These are phyloP conservation scores for Dioscorea alata DNA, from an alignment of 106 monocot genomes.

Conservation along the genomic window DNA sequence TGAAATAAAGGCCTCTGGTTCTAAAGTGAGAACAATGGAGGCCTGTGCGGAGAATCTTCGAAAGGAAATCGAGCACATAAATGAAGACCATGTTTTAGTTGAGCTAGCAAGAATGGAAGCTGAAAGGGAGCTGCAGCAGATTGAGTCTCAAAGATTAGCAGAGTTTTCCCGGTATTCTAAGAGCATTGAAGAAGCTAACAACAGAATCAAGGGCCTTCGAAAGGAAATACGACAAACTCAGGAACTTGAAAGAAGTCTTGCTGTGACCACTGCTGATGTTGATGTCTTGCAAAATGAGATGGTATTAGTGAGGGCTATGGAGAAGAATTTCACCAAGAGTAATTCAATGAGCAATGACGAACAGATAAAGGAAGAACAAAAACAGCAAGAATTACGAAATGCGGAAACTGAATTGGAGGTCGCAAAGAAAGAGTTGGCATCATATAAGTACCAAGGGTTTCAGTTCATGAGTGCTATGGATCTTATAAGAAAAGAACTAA, in stretches of 20 bases:
- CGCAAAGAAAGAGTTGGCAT: slow-evolving; percentile 46
- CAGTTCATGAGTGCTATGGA: slow-evolving; percentile 74
- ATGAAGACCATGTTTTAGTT: slow-evolving; percentile 81
- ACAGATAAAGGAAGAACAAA: slow-evolving; percentile 6
- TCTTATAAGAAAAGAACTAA: slow-evolving; percentile 39
- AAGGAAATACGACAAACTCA: slow-evolving; percentile 26
- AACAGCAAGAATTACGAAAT: background rate
- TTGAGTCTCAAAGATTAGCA: slow-evolving; percentile 37
- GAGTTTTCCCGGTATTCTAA: slow-evolving; percentile 28
- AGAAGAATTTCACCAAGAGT: slow-evolving; percentile 12
- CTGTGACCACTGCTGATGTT: slow-evolving; percentile 43
- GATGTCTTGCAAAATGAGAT: slow-evolving; percentile 56
- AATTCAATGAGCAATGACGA: background rate
- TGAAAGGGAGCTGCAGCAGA: slow-evolving; percentile 48
- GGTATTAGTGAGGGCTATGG: slow-evolving; percentile 58
- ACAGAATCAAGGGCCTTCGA: slow-evolving; percentile 20
- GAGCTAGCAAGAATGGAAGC: slow-evolving; percentile 91
- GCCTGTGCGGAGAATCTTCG: slow-evolving; percentile 36
- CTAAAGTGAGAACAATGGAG: slow-evolving; percentile 3
- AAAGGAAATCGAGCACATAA: slow-evolving; percentile 42
- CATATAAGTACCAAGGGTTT: slow-evolving; percentile 62
- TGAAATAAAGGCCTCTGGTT: slow-evolving; percentile 16
- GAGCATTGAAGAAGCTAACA: slow-evolving; percentile 30
- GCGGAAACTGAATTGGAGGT: slow-evolving; percentile 32
- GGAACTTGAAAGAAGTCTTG: slow-evolving; percentile 49